These are phyloP conservation scores for Salix udensis DNA, from an alignment of 345 rosid species.

Conservation along the genomic window DNA sequence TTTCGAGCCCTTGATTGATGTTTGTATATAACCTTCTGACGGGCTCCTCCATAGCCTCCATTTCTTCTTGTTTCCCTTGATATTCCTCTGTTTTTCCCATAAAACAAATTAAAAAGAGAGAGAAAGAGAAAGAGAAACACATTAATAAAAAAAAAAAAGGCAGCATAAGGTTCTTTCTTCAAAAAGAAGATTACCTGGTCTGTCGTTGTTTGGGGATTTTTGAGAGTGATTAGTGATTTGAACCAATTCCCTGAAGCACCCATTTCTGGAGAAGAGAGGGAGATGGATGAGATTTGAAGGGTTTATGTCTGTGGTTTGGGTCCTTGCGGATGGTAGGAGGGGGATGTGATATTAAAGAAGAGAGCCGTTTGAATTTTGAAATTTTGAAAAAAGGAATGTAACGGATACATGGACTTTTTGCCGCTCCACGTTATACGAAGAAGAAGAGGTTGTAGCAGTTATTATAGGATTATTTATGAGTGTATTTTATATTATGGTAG, in stretches of 20 bases:
- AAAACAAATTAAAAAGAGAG: not conserved
- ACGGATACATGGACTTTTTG: constrained; percentile 29
- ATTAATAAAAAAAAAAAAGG: not conserved
- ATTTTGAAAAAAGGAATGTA: constrained; percentile 25
- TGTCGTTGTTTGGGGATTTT: constrained; percentile 30
- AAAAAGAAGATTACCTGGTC: constrained; percentile 35
- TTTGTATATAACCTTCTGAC: constrained; percentile 53
- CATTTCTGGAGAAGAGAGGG: constrained; percentile 27
- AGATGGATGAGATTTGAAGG: not conserved
- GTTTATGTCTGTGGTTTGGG: not conserved
- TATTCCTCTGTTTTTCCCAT: constrained; percentile 41
- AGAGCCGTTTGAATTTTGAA: constrained; percentile 50
- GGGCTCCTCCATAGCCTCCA: constrained; percentile 90
- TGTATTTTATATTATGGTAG: no score
- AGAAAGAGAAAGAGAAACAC: not conserved
- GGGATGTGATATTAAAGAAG: not conserved
- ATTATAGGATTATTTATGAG: no score
- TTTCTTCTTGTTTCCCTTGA: constrained; percentile 56
- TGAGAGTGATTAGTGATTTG: constrained; percentile 51
- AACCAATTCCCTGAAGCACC: constrained; percentile 78
- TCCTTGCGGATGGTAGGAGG: not conserved
- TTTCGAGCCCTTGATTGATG: constrained; percentile 42
- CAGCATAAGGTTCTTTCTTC: no score
- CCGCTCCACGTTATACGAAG: not conserved
- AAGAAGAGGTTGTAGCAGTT: not conserved